Evolutionary conservation across 495 filamentous ascomycete species (phyloP).

Genomic region (Polyplosphaeria fusca): DNA sequence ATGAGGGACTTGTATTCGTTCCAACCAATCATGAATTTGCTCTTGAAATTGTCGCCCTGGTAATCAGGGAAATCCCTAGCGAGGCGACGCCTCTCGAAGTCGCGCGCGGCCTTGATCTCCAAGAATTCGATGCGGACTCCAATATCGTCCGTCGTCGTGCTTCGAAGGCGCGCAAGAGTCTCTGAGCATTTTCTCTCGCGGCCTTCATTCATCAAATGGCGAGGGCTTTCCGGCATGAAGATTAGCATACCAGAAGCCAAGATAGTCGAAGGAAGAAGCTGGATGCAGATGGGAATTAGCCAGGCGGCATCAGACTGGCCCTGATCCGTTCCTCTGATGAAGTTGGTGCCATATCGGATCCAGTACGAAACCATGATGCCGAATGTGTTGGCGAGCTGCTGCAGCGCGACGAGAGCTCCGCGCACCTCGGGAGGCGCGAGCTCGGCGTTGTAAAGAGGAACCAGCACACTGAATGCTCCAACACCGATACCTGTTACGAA

Average conservation of each 20-base stretch:
- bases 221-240: constrained; percentile 33
- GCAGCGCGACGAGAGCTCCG: constrained; percentile 6
- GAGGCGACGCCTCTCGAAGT: constrained; percentile 19
- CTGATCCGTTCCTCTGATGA: constrained; percentile 2
- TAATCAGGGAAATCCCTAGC: constrained; percentile 29
- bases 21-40: constrained; percentile 11
- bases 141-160: constrained; percentile 18
- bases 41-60: constrained; percentile 21
- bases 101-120: constrained; percentile 34
- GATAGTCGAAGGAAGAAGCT: constrained; percentile 32
- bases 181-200: constrained; percentile 33
- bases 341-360: constrained; percentile 22
- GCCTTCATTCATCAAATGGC: constrained; percentile 33
- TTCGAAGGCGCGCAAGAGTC: constrained; percentile 27
- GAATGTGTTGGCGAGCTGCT: constrained; percentile 7
- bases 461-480: background rate
- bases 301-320: constrained; percentile 26
- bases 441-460: constrained; percentile 19
- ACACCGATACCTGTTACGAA: constrained; percentile 6
- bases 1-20: background rate
- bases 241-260: constrained; percentile 30
- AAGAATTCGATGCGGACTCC: constrained; percentile 32
- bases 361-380: constrained; percentile 17
- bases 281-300: constrained; percentile 34
- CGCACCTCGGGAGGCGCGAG: constrained; percentile 8